A percentile compares a stretch with the other conserved stretches of the same genome.
phyloP scores from a whole-genome alignment of 2,329 filamentous ascomycete genomes.

The Stagonosporopsis vannaccii region DNA sequence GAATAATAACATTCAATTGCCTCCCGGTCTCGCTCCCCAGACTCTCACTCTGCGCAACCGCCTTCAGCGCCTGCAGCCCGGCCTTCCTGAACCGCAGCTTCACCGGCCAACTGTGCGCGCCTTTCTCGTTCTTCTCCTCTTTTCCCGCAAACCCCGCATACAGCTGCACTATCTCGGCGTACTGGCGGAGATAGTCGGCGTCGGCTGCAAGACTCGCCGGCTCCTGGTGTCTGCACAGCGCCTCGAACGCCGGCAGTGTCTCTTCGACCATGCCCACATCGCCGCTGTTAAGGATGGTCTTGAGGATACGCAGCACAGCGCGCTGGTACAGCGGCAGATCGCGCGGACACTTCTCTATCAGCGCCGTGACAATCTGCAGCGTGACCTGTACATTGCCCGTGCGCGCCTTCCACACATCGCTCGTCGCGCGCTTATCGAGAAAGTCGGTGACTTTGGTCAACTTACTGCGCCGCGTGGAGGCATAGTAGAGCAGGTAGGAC shows the following conservation, averaged over 20 bases:
- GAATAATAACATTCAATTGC: slow-evolving; percentile 80
- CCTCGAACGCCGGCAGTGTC: slow-evolving; percentile 83
- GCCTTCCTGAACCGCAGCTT: slow-evolving; percentile 68
- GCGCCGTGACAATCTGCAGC: slow-evolving; percentile 85
- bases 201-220: slow-evolving; percentile 85
- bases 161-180: slow-evolving; percentile 78
- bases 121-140: slow-evolving; percentile 34
- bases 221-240: slow-evolving; percentile 89
- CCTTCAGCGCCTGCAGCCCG: slow-evolving; percentile 75
- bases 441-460: slow-evolving; percentile 95
- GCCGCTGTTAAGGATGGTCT: slow-evolving; percentile 80
- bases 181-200: slow-evolving; percentile 80
- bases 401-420: slow-evolving; percentile 87
- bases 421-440: slow-evolving; percentile 90
- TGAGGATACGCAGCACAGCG: slow-evolving; percentile 84
- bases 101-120: slow-evolving; percentile 71
- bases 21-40: slow-evolving; percentile 76
- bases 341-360: slow-evolving; percentile 91
- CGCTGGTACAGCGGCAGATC: slow-evolving; percentile 88
- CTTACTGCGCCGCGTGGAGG: slow-evolving; percentile 91
- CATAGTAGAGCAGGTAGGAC: slow-evolving; percentile 96
- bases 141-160: slow-evolving; percentile 84
- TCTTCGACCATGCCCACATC: slow-evolving; percentile 95
- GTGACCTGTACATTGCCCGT: slow-evolving; percentile 95
- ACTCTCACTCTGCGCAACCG: slow-evolving; percentile 79